Evolutionary conservation across 768 basidiomycete species (phyloP), one percentile per base, ranked within the genome.

Genomic region (Tephrocybe rancida): DNA sequence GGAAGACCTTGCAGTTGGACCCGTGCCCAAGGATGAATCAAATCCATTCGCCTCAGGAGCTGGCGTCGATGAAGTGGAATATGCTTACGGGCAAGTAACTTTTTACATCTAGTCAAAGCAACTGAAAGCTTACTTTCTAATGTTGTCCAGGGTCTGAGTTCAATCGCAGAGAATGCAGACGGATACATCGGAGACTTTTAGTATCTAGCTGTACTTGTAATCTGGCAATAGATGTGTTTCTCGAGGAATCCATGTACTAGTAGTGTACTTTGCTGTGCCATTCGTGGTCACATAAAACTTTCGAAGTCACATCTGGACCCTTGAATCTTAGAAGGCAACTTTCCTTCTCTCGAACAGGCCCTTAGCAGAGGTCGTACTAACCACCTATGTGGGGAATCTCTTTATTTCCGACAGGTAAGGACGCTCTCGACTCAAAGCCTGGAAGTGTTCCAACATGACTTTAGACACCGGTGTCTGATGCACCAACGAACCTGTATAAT

Each of bases 31-130:
- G 49, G 90, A 90, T 56, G 77, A 84, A 29, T 80, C 85, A 10
- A 78, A 82, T 19, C 87, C 90, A 9, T 93, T 93, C 66, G 83
- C 85, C 19, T 81, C 86, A 5, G 89, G 88, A 1, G 91, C 85
- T 19, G 88, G 92, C 45, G 91, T 94, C 14, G 92, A 94, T 60
- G 92, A 94, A 69, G 92, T 94, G 6, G 92, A 94, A 65, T 91
- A 90, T 69, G 90, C 86, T 53, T 92, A 91, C 60, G 90, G 90
- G 89, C 86, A 68, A 67, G 86, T 79, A 11, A 30, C n/a, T 42
- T 21, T 43, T 54, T 14, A 18, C 16, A 16, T 19, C n/a, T 21
- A 44, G 54, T 47, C 54, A 45, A 55, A 18, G 6, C 14, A 18
- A 26, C 27, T 29, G 2, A 11, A 27, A 43, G 38, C 14, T 44